Evolutionary conservation across 1,139 yeast species (phyloP).

Genomic region (Candida pseudoviswanathii): DNA sequence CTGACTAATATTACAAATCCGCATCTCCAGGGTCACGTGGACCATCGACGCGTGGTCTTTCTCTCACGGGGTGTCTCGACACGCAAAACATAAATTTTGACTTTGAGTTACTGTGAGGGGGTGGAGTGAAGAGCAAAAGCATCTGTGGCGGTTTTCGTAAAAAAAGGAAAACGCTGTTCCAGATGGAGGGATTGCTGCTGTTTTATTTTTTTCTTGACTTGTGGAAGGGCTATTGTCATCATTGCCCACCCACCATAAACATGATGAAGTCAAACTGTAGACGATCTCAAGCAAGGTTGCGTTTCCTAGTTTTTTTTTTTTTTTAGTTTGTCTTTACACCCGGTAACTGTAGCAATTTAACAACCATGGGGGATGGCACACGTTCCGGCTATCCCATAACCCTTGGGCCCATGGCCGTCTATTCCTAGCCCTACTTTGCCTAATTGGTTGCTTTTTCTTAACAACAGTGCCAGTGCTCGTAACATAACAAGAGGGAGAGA

Average conservation of each 20-base stretch:
- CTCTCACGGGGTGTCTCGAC: too few relatives aligned
- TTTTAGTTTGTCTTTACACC: too few relatives aligned
- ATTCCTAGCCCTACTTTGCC: neutral
- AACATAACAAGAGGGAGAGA: neutral
- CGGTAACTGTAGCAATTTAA: neutral
- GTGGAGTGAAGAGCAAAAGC: too few relatives aligned
- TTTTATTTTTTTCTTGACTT: too few relatives aligned
- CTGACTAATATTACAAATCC: slow-evolving; percentile 1
- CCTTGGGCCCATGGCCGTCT: neutral
- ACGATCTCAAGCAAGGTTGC: neutral
- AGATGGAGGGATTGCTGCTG: too few relatives aligned
- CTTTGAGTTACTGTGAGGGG: too few relatives aligned
- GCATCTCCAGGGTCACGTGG: neutral
- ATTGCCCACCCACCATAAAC: too few relatives aligned
- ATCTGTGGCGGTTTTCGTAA: too few relatives aligned
- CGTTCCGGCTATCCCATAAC: neutral
- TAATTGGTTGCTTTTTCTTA: neutral
- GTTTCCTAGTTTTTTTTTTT: neutral
- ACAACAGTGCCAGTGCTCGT: neutral
- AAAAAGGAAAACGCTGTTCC: too few relatives aligned
- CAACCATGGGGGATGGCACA: neutral
- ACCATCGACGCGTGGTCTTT: neutral
- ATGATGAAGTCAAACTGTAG: neutral
- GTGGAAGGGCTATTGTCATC: too few relatives aligned
- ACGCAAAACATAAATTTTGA: too few relatives aligned